phyloP scores from a whole-genome alignment of 768 basidiomycete species.

The Boletus rubescentipes region DNA sequence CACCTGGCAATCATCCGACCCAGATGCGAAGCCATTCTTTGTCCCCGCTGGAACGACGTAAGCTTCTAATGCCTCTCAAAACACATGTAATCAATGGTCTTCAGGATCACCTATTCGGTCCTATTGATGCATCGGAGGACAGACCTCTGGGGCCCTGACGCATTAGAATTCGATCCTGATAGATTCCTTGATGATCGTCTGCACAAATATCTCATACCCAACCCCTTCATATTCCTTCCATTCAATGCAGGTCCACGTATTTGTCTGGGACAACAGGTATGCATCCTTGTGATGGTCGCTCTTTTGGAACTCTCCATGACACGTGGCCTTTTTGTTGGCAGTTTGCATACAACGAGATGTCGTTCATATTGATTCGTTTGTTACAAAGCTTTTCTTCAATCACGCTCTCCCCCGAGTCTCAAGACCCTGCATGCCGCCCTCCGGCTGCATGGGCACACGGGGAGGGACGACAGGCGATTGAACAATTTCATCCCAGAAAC shows the following conservation, averaged over 20 bases:
- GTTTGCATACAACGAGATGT: constrained; percentile 37
- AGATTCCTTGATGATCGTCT: constrained; percentile 40
- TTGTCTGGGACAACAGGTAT: constrained; percentile 38
- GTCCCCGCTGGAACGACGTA: constrained; percentile 26
- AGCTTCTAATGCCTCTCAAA: neutral
- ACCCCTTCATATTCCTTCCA: constrained; percentile 43
- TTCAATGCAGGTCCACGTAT: no score
- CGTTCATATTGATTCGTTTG: constrained; percentile 32
- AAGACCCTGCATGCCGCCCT: constrained; percentile 24
- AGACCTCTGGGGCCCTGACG: constrained; percentile 40
- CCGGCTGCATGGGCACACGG: constrained; percentile 28
- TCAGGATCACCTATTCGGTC: constrained; percentile 28
- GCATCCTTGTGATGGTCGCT: constrained; percentile 1
- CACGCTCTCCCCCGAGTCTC: constrained; percentile 26
- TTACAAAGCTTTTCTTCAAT: constrained; percentile 29
- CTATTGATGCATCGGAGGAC: constrained; percentile 38
- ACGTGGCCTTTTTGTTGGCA: constrained; percentile 6
- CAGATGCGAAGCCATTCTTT: constrained; percentile 30
- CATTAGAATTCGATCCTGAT: constrained; percentile 39
- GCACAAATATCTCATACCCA: constrained; percentile 35
- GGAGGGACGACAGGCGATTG: constrained; percentile 26
- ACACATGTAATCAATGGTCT: neutral
- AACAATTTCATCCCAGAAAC: constrained; percentile 26
- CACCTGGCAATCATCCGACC: constrained; percentile 22
- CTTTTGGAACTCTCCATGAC: constrained; percentile 4